These are phyloP conservation scores for Aspergillus sp. DNA, from an alignment of 2,329 filamentous ascomycete species.

Conservation along the genomic window DNA sequence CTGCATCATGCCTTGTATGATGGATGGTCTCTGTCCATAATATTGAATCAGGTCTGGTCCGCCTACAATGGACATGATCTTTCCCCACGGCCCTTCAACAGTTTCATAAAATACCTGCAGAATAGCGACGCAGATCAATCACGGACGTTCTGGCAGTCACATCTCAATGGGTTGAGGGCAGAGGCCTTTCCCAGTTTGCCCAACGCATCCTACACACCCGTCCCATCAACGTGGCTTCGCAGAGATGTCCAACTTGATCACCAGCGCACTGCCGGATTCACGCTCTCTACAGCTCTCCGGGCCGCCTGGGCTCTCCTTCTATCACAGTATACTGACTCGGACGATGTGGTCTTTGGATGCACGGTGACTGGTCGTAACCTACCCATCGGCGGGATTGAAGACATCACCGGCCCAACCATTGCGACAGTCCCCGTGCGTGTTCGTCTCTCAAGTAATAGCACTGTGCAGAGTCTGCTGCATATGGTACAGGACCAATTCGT, in stretches of 20 bases:
- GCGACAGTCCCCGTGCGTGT: constrained; percentile 11
- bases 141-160: background rate
- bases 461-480: constrained; percentile 45
- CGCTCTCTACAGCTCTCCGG: background rate
- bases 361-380: constrained; percentile 32
- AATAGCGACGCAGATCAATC: background rate
- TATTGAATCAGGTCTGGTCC: background rate
- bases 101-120: background rate
- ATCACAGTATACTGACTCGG: constrained; percentile 22
- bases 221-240: background rate
- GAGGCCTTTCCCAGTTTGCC: background rate
- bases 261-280: background rate
- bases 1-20: constrained; percentile 4
- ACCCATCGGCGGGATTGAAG: constrained; percentile 13
- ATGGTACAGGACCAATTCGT: constrained; percentile 50
- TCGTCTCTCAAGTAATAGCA: constrained; percentile 11
- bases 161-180: background rate
- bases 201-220: background rate
- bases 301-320: constrained; percentile 36
- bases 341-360: constrained; percentile 29
- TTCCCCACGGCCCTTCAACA: background rate
- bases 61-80: background rate
- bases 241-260: too few species aligned
- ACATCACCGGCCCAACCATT: constrained; percentile 1
- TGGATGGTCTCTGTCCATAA: background rate